These are phyloP conservation scores for Pseudogymnoascus sp. DNA, from an alignment of 2,329 filamentous ascomycete species.

Conservation along the genomic window DNA sequence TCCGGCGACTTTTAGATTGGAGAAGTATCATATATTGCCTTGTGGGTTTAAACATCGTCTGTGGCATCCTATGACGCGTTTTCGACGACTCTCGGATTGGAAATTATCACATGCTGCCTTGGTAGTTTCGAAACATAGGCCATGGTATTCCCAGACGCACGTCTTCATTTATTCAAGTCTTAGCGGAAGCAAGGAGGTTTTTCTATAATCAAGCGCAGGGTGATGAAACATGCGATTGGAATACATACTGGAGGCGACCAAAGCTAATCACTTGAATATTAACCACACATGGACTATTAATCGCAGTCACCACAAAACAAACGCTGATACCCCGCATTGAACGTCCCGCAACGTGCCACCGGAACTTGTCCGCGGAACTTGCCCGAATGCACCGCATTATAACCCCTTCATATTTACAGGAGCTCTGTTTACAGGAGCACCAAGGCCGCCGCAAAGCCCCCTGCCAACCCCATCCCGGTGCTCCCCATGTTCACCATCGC, in stretches of 20 bases:
- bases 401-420: background rate
- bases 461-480: background rate
- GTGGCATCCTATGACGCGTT: background rate
- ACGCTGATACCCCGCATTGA: background rate
- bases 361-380: too few relatives aligned
- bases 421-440: conserved; percentile 1
- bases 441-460: background rate
- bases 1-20: background rate
- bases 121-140: background rate
- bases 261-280: background rate
- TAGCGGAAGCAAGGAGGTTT: background rate
- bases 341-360: background rate
- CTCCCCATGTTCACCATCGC: background rate
- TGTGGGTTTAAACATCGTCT: background rate
- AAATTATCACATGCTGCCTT: background rate
- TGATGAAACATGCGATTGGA: background rate
- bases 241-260: background rate
- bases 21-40: background rate
- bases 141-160: background rate
- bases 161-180: background rate
- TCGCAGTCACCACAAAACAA: background rate
- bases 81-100: background rate
- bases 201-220: background rate
- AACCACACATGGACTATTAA: background rate
- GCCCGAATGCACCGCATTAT: background rate